phyloP scores from a whole-genome alignment of 257 asterid genomes.

The Solanum gandarillasii region DNA sequence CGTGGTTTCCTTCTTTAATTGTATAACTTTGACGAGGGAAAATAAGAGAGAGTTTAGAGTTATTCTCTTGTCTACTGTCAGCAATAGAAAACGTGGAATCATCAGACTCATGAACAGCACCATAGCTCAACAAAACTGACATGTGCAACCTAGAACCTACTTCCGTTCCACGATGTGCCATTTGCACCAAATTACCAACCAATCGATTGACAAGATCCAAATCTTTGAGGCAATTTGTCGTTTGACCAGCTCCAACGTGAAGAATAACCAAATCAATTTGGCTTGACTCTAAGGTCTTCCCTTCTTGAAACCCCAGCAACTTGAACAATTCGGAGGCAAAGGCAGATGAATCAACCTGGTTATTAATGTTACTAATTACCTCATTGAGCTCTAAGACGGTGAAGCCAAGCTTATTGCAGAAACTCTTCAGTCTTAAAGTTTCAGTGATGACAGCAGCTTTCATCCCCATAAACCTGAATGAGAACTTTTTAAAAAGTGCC shows the following conservation, averaged over 20 bases:
- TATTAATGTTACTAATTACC: conserved; percentile 3
- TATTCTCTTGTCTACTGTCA: conserved; percentile 12
- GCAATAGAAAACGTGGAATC: conserved; percentile 21
- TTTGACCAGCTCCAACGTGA: conserved; percentile 45
- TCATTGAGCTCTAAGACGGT: conserved; percentile 30
- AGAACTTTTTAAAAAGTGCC: not conserved
- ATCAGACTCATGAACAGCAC: conserved; percentile 32
- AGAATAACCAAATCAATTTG: conserved; percentile 56
- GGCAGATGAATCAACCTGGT: conserved; percentile 5
- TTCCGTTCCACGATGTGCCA: conserved; percentile 34
- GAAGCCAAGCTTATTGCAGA: conserved; percentile 49
- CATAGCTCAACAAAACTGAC: conserved; percentile 75
- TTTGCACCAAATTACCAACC: conserved; percentile 37
- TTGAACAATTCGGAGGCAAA: conserved; percentile 42
- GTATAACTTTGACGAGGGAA: conserved; percentile 75
- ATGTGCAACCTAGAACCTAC: conserved; percentile 56
- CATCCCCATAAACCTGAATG: conserved; percentile 81
- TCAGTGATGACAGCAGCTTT: conserved; percentile 59
- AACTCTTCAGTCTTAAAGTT: conserved; percentile 30
- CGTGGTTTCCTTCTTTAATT: conserved; percentile 57
- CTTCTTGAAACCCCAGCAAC: conserved; percentile 67
- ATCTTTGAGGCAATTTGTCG: conserved; percentile 22
- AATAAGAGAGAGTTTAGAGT: conserved; percentile 28
- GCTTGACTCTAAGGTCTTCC: conserved; percentile 29
- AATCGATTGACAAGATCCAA: conserved; percentile 37